Conservation (phyloP, 2,329 filamentous ascomycete genomes). For the Colletotrichum karsti region DNA sequence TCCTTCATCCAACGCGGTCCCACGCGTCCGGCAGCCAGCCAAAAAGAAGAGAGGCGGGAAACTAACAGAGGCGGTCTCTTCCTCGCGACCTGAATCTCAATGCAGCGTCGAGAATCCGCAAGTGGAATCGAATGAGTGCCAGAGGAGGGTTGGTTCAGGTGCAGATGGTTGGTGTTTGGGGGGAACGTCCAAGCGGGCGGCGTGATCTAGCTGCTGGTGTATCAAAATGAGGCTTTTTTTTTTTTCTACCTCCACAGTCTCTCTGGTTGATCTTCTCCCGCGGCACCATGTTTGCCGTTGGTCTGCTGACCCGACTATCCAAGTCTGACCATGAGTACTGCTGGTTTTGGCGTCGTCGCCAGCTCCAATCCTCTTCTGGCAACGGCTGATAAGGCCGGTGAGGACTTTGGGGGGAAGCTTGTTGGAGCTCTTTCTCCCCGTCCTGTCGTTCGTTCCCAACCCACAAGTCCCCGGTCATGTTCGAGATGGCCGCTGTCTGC, state of each 20-base stretch:
- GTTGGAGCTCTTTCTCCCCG: slow-evolving; percentile 8
- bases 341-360: neutral
- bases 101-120: neutral
- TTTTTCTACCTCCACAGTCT: neutral
- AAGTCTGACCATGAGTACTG: slow-evolving; percentile 9
- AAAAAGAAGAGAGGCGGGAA: too few species aligned
- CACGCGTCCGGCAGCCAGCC: too few species aligned
- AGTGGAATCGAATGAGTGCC: neutral
- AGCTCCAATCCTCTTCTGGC: slow-evolving; percentile 21
- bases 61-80: too few species aligned
- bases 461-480: neutral
- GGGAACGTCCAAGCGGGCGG: slow-evolving; percentile 2
- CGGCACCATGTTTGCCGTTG: neutral
- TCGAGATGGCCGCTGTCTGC: neutral
- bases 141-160: neutral
- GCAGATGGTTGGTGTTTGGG: neutral
- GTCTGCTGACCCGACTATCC: slow-evolving; percentile 13
- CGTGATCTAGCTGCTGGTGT: neutral
- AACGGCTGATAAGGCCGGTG: neutral
- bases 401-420: neutral
- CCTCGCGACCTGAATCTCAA: neutral
- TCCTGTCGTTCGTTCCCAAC: neutral
- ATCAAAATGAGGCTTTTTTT: neutral
- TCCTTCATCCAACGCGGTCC: too few species aligned
- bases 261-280: neutral